Percentiles rank a stretch among this genome's conserved stretches.
phyloP scores from a whole-genome alignment of 306 rosid species.

The Mimosa bimucronata region DNA sequence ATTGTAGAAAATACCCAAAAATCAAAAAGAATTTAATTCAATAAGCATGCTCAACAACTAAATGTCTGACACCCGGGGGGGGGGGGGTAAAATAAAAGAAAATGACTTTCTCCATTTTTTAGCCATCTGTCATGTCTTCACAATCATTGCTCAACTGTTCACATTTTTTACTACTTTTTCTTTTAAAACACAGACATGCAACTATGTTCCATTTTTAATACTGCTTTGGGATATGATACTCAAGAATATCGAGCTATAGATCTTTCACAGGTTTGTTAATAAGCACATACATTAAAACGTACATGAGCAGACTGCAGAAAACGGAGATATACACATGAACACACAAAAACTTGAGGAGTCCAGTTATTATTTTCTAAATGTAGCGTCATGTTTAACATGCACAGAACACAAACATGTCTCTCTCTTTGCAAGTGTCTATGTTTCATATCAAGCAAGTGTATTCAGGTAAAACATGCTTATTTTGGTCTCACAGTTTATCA shows the following conservation, averaged over 20 bases:
- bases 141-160: neutral
- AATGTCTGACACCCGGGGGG: conserved; percentile 2
- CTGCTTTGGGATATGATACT: neutral
- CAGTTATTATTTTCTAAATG: neutral
- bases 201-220: neutral
- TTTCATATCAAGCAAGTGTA: neutral
- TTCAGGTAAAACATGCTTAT: neutral
- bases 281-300: neutral
- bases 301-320: neutral
- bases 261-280: neutral
- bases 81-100: neutral
- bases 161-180: neutral
- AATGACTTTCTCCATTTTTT: neutral
- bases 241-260: neutral
- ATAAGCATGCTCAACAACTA: conserved; percentile 14
- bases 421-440: neutral
- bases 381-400: neutral
- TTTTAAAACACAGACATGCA: neutral
- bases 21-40: neutral
- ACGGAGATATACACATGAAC: neutral
- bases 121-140: neutral
- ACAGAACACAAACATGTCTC: neutral
- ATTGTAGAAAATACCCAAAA: neutral
- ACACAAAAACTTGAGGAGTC: neutral
- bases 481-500: neutral